phyloP scores from a whole-genome alignment of 305 asterid genomes.

The Caryopteris hybrid region DNA sequence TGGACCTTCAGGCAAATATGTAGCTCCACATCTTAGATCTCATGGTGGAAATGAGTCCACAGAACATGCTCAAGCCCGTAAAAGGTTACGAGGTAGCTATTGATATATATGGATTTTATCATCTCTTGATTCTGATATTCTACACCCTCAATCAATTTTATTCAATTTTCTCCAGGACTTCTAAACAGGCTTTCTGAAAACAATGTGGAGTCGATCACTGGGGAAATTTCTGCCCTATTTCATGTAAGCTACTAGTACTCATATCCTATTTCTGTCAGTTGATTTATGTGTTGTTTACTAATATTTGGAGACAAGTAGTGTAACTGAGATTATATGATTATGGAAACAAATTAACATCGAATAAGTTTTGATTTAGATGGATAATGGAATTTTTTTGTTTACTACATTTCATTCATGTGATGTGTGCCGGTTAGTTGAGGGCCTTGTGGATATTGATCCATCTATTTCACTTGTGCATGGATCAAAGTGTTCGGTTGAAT shows the following conservation, averaged over 20 bases:
- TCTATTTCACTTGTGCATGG: no score
- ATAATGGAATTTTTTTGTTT: neutral
- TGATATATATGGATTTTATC: constrained; percentile 3
- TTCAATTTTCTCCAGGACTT: constrained; percentile 52
- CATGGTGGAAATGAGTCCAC: constrained; percentile 49
- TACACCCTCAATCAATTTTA: constrained; percentile 15
- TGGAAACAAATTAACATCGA: neutral
- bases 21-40: constrained; percentile 72
- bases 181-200: constrained; percentile 77
- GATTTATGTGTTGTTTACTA: constrained; percentile 1
- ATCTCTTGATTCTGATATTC: constrained; percentile 10
- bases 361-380: no score
- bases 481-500: no score
- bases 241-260: constrained; percentile 39
- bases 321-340: neutral
- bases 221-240: constrained; percentile 55
- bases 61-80: constrained; percentile 66
- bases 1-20: constrained; percentile 40
- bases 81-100: constrained; percentile 58
- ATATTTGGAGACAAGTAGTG: neutral
- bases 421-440: neutral
- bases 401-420: neutral
- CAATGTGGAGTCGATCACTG: constrained; percentile 73
- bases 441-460: no score
- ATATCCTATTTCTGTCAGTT: neutral